Evolutionary conservation across 768 basidiomycete species (phyloP).

Genomic region (Boletus tomentosulus): DNA sequence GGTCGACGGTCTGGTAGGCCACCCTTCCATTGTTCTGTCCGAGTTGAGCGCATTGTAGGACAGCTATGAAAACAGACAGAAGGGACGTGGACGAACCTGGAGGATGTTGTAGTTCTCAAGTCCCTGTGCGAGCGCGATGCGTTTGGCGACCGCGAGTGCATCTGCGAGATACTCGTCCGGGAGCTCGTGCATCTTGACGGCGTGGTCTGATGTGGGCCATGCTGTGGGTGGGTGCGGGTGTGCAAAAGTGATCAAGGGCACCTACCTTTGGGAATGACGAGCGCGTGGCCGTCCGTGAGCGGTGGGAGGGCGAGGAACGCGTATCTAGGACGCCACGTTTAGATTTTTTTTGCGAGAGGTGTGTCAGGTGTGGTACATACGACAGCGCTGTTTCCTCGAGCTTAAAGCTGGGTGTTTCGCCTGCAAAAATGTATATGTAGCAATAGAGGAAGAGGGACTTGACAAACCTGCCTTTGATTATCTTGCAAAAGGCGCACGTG

Average conservation of each 20-base stretch:
- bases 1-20: constrained; percentile 68
- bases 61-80: background rate
- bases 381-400: constrained; percentile 69
- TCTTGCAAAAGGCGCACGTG: constrained; percentile 87
- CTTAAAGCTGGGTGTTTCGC: constrained; percentile 84
- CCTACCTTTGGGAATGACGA: constrained; percentile 89
- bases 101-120: constrained; percentile 82
- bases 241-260: too few relatives aligned
- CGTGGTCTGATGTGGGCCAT: constrained; percentile 56
- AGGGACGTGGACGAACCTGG: constrained; percentile 37
- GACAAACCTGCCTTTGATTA: constrained; percentile 64
- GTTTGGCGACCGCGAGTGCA: constrained; percentile 77
- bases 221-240: background rate
- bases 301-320: constrained; percentile 93
- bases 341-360: background rate
- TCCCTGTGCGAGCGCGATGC: constrained; percentile 68
- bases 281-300: constrained; percentile 77
- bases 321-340: constrained; percentile 39
- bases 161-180: constrained; percentile 81
- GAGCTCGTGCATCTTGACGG: constrained; percentile 78
- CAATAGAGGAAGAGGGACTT: background rate
- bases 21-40: constrained; percentile 61
- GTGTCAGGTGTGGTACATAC: constrained; percentile 38
- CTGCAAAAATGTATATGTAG: constrained; percentile 34
- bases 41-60: background rate